phyloP scores from a whole-genome alignment of 2,329 filamentous ascomycete species.

The Stagonosporopsis vannaccii region DNA sequence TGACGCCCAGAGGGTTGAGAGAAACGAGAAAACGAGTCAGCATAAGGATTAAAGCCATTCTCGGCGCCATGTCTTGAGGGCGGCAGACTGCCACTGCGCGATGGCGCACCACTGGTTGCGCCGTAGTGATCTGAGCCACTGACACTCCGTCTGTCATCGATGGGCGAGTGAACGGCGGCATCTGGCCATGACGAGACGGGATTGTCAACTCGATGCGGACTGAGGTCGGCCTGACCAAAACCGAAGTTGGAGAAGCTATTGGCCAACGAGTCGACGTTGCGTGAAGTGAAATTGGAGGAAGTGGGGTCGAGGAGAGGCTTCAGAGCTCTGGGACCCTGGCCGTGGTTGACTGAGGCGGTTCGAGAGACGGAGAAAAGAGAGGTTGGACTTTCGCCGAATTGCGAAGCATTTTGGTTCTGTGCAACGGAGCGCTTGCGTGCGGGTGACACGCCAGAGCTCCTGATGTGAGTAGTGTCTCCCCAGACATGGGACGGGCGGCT shows the following conservation, averaged over 20 bases:
- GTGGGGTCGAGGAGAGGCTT: constrained; percentile 45
- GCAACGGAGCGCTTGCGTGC: constrained; percentile 49
- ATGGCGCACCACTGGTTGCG: constrained; percentile 53
- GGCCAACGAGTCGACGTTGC: constrained; percentile 40
- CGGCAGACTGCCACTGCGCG: constrained; percentile 64
- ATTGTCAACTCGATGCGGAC: constrained; percentile 35
- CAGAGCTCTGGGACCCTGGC: constrained; percentile 32
- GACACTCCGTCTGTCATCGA: constrained; percentile 51
- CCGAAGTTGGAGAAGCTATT: constrained; percentile 45
- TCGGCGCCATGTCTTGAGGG: constrained; percentile 62
- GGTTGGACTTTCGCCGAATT: constrained; percentile 31
- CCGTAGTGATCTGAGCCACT: constrained; percentile 55
- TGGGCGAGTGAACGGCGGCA: constrained; percentile 49
- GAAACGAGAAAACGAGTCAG: constrained; percentile 39
- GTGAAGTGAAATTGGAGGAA: constrained; percentile 40
- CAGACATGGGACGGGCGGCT: constrained; percentile 61
- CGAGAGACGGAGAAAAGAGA: constrained; percentile 40
- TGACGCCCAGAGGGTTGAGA: constrained; percentile 52
- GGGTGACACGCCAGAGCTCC: constrained; percentile 48
- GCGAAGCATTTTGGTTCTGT: constrained; percentile 36
- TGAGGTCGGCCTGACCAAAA: constrained; percentile 42
- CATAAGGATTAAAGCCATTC: constrained; percentile 42
- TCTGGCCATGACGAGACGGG: constrained; percentile 46
- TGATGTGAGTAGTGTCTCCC: constrained; percentile 58
- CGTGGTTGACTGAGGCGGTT: constrained; percentile 30